These are phyloP conservation scores for Trapa bicornis DNA, from an alignment of 345 rosid genomes.

Conservation along the genomic window DNA sequence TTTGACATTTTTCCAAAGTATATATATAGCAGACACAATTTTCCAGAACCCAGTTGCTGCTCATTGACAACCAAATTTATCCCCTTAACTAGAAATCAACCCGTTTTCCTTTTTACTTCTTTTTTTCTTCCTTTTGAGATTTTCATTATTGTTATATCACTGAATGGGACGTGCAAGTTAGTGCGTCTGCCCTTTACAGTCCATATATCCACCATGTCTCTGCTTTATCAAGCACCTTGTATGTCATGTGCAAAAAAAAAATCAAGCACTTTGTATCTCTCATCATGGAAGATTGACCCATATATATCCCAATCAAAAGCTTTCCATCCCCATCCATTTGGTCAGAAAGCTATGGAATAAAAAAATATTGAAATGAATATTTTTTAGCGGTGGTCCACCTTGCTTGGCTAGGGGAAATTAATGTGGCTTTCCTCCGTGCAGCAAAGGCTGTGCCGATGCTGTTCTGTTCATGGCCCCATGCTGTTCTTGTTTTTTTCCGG, in stretches of 20 bases:
- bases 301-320: neutral
- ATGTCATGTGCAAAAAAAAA: neutral
- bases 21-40: neutral
- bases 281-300: neutral
- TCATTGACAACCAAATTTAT: neutral
- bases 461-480: neutral
- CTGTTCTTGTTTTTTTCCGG: neutral
- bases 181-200: neutral
- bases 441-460: neutral
- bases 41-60: neutral
- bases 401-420: neutral
- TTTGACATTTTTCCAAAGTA: too few species aligned
- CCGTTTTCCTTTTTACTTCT: neutral
- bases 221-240: neutral
- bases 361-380: neutral
- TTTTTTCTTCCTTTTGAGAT: neutral
- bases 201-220: neutral
- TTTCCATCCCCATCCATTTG: neutral
- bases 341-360: neutral
- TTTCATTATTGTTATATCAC: neutral
- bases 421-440: neutral
- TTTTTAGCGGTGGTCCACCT: neutral
- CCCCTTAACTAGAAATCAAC: neutral
- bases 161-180: neutral
- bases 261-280: neutral